phyloP scores from a whole-genome alignment of 371 early-diverging fungal genomes.

The Circinella minor region DNA sequence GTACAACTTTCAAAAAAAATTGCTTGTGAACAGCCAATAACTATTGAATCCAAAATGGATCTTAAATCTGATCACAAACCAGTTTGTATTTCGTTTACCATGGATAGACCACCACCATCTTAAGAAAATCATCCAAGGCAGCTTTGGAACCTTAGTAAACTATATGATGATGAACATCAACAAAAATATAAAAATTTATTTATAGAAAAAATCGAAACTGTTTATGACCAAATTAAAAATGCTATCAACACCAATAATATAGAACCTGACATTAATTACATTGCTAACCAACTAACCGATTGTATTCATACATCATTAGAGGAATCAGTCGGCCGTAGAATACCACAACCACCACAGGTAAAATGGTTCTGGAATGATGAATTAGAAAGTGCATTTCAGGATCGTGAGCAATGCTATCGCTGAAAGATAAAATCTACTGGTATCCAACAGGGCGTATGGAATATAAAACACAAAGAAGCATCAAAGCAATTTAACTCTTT shows the following conservation, averaged over 20 bases:
- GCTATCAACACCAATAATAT: not conserved
- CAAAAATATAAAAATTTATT: not conserved
- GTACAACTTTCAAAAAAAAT: too few relatives aligned
- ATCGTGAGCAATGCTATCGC: constrained; percentile 16
- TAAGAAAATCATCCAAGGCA: not conserved
- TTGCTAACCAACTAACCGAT: not conserved
- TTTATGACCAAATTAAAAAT: not conserved
- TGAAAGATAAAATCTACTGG: constrained; percentile 19
- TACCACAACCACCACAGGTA: not conserved
- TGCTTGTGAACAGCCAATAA: too few relatives aligned
- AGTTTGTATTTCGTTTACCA: not conserved
- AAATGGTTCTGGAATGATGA: constrained; percentile 23
- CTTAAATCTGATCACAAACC: not conserved
- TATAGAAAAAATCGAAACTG: not conserved
- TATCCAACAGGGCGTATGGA: constrained; percentile 8
- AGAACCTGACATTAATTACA: not conserved
- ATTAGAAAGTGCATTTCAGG: not conserved
- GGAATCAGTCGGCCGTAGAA: constrained; percentile 6
- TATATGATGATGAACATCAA: not conserved
- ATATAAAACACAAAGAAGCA: constrained; percentile 21
- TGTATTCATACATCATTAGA: constrained; percentile 12
- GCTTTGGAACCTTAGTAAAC: not conserved
- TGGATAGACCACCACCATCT: not conserved
- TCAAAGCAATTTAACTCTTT: not conserved
- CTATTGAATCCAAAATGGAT: not conserved